Conservation (phyloP, 768 basidiomycete species). For the Naganishia randhawae region DNA sequence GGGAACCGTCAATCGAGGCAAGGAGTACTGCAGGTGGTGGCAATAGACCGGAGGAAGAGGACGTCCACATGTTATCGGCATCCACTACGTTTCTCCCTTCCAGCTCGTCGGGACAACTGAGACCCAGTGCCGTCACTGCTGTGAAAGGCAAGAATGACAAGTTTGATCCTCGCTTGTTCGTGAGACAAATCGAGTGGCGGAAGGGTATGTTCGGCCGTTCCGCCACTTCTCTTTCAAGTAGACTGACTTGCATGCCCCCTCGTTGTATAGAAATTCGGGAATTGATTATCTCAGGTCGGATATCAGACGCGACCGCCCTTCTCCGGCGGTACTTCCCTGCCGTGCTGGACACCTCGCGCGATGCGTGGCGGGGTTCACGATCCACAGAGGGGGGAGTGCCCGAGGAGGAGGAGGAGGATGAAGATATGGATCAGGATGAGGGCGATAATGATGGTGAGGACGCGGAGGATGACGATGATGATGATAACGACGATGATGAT, state of each 20-base stretch:
- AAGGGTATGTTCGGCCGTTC: conserved; percentile 11
- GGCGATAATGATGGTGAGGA: conserved; percentile 20
- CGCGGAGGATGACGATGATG: conserved; percentile 14
- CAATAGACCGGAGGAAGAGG: not conserved
- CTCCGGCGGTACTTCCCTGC: conserved; percentile 68
- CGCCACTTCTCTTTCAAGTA: not conserved
- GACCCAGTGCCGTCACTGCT: not conserved
- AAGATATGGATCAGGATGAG: conserved; percentile 37
- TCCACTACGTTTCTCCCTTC: not conserved
- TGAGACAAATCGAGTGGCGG: conserved; percentile 26
- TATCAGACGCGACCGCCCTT: conserved; percentile 64
- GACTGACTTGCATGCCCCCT: not conserved
- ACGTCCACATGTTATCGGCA: conserved; percentile 7
- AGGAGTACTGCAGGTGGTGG: not conserved
- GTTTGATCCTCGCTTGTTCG: conserved; percentile 7
- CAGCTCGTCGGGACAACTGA: not conserved
- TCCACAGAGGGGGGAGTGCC: conserved; percentile 32
- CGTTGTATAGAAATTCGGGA: conserved; percentile 54
- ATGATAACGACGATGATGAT: not conserved
- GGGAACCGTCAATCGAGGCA: not conserved
- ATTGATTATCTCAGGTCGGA: conserved; percentile 66
- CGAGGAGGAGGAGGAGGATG: conserved; percentile 30
- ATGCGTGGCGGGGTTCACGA: conserved; percentile 4
- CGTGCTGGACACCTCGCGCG: conserved; percentile 55
- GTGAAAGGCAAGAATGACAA: not conserved